A percentile compares a stretch with the other conserved stretches of the same genome.
phyloP scores from a whole-genome alignment of 768 basidiomycete species.

The Gyrodon lividus region DNA sequence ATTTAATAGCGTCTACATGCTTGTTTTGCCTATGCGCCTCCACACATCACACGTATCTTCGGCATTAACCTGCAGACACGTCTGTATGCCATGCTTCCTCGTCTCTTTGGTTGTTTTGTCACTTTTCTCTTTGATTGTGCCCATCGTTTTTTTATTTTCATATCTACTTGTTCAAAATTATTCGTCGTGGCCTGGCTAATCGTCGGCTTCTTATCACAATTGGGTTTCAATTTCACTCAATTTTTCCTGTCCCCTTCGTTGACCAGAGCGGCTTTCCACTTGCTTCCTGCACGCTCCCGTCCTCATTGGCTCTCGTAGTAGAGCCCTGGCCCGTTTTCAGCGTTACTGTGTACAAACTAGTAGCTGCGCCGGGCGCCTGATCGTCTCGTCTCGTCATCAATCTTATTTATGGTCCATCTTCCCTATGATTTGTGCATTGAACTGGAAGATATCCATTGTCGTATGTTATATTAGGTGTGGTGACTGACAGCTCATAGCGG shows the following conservation, averaged over 20 bases:
- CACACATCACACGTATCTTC: slow-evolving; percentile 15
- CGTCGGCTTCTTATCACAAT: slow-evolving; percentile 28
- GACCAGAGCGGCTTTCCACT: slow-evolving; percentile 29
- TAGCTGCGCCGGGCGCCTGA: slow-evolving; percentile 33
- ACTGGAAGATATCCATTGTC: background rate
- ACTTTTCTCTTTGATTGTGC: slow-evolving; percentile 17
- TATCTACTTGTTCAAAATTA: slow-evolving; percentile 32
- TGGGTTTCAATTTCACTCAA: slow-evolving; percentile 11
- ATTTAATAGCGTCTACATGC: slow-evolving; percentile 34
- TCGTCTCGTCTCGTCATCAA: slow-evolving; percentile 25
- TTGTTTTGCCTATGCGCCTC: slow-evolving; percentile 31
- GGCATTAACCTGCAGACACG: slow-evolving; percentile 23
- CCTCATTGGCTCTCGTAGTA: slow-evolving; percentile 19
- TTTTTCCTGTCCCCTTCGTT: slow-evolving; percentile 10
- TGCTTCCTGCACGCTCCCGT: slow-evolving; percentile 32
- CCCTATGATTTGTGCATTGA: background rate
- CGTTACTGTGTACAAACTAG: slow-evolving; percentile 35
- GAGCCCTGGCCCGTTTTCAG: slow-evolving; percentile 22
- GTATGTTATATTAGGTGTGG: background rate
- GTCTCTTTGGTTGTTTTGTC: slow-evolving; percentile 25
- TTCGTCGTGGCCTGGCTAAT: slow-evolving; percentile 22
- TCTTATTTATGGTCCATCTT: slow-evolving; percentile 22
- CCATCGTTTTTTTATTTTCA: slow-evolving; percentile 25
- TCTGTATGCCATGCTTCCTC: slow-evolving; percentile 26
- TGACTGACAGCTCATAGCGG: too few relatives aligned